Evolutionary conservation across 1,284 basidiomycete species (phyloP).

Genomic region (Irpex rosettiformis): DNA sequence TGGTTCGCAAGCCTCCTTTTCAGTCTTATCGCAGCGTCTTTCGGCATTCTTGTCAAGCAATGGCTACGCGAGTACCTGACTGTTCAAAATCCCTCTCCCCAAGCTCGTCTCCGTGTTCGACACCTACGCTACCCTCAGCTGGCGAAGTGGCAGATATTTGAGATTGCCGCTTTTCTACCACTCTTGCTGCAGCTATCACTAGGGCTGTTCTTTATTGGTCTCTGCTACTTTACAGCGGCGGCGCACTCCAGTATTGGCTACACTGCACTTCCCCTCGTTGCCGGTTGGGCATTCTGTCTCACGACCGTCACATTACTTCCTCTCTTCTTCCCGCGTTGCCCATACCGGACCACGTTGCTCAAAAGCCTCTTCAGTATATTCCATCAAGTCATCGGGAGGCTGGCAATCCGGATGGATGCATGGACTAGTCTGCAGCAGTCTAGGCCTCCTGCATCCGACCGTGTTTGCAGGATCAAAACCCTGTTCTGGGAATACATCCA

Average conservation of each 20-base stretch:
- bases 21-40: slow-evolving; percentile 5
- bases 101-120: slow-evolving; percentile 3
- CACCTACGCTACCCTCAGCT: slow-evolving; percentile 1
- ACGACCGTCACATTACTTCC: not conserved
- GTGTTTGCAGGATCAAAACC: not conserved
- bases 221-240: slow-evolving; percentile 3
- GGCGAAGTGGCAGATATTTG: slow-evolving; percentile 1
- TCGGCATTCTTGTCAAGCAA: slow-evolving; percentile 11
- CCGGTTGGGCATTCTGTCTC: slow-evolving; percentile 5
- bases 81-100: not conserved
- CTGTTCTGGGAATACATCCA: not conserved
- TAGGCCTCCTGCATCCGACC: too few relatives aligned
- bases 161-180: slow-evolving; percentile 2
- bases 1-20: slow-evolving; percentile 14
- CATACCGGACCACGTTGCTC: slow-evolving; percentile 5
- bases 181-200: slow-evolving; percentile 4
- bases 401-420: not conserved
- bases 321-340: slow-evolving; percentile 1
- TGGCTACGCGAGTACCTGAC: slow-evolving; percentile 7
- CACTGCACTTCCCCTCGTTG: not conserved
- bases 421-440: too few relatives aligned
- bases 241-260: not conserved
- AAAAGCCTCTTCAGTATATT: not conserved
- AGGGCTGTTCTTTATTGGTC: slow-evolving; percentile 6
- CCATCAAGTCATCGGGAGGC: not conserved